These are phyloP conservation scores for Apiospora aurea DNA, from an alignment of 2,329 filamentous ascomycete species.

Conservation along the genomic window DNA sequence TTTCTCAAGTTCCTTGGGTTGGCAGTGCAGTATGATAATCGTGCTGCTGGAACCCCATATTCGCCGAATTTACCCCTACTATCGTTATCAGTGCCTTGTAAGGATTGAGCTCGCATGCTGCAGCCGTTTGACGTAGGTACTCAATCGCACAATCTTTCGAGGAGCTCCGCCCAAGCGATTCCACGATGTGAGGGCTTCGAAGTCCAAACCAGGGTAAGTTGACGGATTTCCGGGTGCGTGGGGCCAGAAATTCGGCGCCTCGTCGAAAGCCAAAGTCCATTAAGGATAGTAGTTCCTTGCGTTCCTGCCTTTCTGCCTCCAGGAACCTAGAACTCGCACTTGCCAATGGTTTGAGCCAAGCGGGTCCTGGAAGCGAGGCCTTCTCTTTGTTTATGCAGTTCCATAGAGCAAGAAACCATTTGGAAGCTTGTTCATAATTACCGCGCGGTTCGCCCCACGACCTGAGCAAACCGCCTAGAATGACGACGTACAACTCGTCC, in stretches of 20 bases:
- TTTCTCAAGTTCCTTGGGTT: too few species aligned
- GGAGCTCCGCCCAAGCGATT: neutral
- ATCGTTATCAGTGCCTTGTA: neutral
- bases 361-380: neutral
- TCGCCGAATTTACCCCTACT: neutral
- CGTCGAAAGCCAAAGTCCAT: neutral
- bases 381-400: neutral
- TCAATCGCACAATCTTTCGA: constrained; percentile 10
- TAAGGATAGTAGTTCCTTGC: neutral
- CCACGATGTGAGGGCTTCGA: constrained; percentile 16
- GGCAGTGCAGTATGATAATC: neutral
- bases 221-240: neutral
- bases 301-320: neutral
- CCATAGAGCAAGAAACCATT: neutral
- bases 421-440: neutral
- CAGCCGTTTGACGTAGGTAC: constrained; percentile 7
- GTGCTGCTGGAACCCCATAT: neutral
- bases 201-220: constrained; percentile 26
- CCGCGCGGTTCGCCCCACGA: neutral
- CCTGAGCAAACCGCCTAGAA: neutral
- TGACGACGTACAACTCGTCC: neutral
- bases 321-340: neutral
- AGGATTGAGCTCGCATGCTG: neutral
- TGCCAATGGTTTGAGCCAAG: neutral
- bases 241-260: neutral